Evolutionary conservation across 148 eudicot genomes (phyloP).

Genomic region (Heliamphora exappendiculata): DNA sequence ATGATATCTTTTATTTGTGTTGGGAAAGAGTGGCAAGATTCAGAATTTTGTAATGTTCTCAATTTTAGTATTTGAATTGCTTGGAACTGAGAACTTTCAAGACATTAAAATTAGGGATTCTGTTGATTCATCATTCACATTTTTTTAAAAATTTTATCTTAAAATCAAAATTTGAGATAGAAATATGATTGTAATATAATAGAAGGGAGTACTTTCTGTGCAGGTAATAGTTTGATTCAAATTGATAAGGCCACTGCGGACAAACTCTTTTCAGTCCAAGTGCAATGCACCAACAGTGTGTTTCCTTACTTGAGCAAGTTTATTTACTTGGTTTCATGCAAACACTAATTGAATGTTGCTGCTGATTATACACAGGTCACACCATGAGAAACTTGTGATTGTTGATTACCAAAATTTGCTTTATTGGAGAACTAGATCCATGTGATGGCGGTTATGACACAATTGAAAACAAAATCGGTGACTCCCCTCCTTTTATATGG

Average conservation of each 20-base stretch:
- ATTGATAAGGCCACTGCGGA: background rate
- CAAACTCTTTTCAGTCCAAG: background rate
- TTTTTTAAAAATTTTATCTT: background rate
- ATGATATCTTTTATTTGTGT: background rate
- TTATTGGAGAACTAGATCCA: slow-evolving; percentile 90
- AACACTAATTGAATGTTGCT: background rate
- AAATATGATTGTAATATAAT: background rate
- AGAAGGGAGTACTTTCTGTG: background rate
- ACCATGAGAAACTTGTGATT: slow-evolving; percentile 94
- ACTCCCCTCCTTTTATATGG: slow-evolving; percentile 68
- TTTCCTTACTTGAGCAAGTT: background rate
- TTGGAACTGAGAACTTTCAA: background rate
- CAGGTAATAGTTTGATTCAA: background rate
- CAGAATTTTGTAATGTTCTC: background rate
- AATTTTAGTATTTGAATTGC: background rate
- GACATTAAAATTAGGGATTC: background rate
- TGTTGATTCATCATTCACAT: background rate
- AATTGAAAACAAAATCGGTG: slow-evolving; percentile 73
- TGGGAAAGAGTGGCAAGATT: background rate
- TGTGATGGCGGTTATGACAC: slow-evolving; percentile 97
- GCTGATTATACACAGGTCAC: slow-evolving; percentile 57
- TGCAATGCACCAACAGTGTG: background rate
- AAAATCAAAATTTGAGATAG: background rate
- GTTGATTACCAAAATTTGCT: slow-evolving; percentile 81
- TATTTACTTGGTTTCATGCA: background rate